phyloP scores from a whole-genome alignment of 352 stramenopile genomes.

The Globisporangium apiculatum region DNA sequence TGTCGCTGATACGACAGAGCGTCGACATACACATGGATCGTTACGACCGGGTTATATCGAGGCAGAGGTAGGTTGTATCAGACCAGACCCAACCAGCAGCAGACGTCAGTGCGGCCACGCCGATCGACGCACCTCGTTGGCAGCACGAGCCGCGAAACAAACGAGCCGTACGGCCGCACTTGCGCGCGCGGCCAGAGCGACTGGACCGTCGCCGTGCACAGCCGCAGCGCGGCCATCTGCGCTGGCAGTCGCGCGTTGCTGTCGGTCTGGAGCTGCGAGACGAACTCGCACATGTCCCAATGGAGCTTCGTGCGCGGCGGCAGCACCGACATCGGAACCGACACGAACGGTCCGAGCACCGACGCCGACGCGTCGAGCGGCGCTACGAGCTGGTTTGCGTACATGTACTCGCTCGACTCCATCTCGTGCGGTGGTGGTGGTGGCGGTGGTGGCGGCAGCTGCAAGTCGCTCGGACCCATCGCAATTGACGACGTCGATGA shows the following conservation, averaged over 20 bases:
- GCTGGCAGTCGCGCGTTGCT: conserved; percentile 58
- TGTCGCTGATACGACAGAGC: conserved; percentile 52
- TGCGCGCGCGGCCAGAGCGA: conserved; percentile 93
- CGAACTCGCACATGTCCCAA: conserved; percentile 86
- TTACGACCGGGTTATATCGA: background rate
- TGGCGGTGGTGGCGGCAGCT: conserved; percentile 5
- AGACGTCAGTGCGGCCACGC: background rate
- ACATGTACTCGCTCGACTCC: conserved; percentile 29
- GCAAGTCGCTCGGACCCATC: conserved; percentile 1
- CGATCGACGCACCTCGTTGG: conserved; percentile 69
- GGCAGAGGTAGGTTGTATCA: background rate
- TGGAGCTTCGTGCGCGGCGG: conserved; percentile 79
- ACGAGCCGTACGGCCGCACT: conserved; percentile 96
- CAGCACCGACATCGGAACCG: conserved; percentile 77
- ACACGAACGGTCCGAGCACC: conserved; percentile 72
- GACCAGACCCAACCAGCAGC: background rate
- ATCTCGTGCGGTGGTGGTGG: conserved; percentile 11
- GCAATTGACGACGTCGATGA: conserved; percentile 7
- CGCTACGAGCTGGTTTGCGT: conserved; percentile 25
- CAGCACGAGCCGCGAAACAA: conserved; percentile 92
- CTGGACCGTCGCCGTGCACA: conserved; percentile 79
- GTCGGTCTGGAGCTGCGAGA: conserved; percentile 69
- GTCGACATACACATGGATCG: background rate
- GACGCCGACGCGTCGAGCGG: conserved; percentile 30
- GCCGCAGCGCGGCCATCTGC: conserved; percentile 65